phyloP scores from a whole-genome alignment of 129 eudicot genomes.

The Erigeron canadensis region DNA sequence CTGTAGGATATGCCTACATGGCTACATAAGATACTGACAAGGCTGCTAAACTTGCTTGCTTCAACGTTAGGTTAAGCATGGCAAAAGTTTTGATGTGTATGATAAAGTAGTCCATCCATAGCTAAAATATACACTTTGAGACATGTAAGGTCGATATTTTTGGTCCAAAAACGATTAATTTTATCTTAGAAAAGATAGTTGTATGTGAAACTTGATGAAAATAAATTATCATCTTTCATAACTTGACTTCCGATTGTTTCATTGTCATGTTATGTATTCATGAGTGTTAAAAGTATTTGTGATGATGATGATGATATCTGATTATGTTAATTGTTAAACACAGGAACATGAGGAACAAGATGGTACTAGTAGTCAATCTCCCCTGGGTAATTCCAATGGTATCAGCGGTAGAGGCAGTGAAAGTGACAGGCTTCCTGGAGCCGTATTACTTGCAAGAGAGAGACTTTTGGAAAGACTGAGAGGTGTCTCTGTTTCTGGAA shows the following conservation, averaged over 20 bases:
- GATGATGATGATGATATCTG: constrained; percentile 9
- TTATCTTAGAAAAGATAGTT: no score
- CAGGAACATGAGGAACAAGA: constrained; percentile 67
- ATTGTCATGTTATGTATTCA: no score
- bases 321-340: constrained; percentile 22
- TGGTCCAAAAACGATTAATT: no score
- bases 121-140: no score
- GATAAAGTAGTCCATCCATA: no score
- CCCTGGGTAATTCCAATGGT: constrained; percentile 37
- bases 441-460: constrained; percentile 91
- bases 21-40: no score
- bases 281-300: neutral
- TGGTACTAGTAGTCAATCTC: constrained; percentile 35
- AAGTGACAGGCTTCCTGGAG: constrained; percentile 73
- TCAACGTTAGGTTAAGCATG: no score
- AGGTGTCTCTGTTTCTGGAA: constrained; percentile 55
- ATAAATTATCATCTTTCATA: no score
- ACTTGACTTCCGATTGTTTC: neutral
- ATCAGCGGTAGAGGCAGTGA: constrained; percentile 26
- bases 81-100: no score
- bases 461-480: constrained; percentile 76
- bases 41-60: no score
- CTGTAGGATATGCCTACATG: no score
- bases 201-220: neutral
- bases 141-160: no score